These are phyloP conservation scores for Exophiala spinifera DNA, from an alignment of 2,329 filamentous ascomycete species.

Conservation along the genomic window DNA sequence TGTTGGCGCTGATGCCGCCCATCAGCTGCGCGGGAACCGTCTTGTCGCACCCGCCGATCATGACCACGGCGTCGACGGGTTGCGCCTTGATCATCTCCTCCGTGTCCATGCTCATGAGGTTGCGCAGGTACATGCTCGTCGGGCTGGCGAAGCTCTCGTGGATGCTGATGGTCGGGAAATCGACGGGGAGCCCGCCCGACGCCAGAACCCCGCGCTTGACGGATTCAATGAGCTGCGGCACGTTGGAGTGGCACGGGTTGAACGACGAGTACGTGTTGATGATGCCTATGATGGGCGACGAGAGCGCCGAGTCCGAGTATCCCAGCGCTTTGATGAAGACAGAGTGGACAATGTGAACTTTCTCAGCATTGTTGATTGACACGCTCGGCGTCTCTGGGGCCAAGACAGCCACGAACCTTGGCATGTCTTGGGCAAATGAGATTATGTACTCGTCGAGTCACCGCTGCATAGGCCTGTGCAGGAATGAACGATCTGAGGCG, in stretches of 20 bases:
- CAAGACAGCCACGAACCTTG: neutral
- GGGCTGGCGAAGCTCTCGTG: conserved; percentile 67
- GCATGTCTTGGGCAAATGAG: no score
- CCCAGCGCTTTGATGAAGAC: conserved; percentile 77
- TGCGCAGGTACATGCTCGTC: conserved; percentile 72
- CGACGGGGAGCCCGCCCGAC: conserved; percentile 64
- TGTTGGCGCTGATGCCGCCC: conserved; percentile 72
- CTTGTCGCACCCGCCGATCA: conserved; percentile 72
- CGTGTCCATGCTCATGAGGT: conserved; percentile 76
- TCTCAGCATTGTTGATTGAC: no score
- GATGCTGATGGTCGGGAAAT: conserved; percentile 71
- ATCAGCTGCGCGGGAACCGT: conserved; percentile 71
- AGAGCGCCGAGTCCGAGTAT: conserved; percentile 68
- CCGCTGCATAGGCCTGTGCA: no score
- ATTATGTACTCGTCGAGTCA: no score
- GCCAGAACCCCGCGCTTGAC: conserved; percentile 66
- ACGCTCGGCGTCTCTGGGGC: neutral
- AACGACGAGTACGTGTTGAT: conserved; percentile 71
- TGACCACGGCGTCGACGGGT: conserved; percentile 64
- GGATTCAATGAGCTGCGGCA: conserved; percentile 68
- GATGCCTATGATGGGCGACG: conserved; percentile 69
- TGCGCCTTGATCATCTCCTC: conserved; percentile 75
- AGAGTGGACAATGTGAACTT: no score
- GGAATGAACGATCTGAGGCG: no score
- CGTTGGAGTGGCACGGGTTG: conserved; percentile 72